A percentile compares a stretch with the other conserved stretches of the same genome.
Conservation (phyloP, 225 moss, liverwort and hornwort genomes). For the Polytrichum commune region DNA sequence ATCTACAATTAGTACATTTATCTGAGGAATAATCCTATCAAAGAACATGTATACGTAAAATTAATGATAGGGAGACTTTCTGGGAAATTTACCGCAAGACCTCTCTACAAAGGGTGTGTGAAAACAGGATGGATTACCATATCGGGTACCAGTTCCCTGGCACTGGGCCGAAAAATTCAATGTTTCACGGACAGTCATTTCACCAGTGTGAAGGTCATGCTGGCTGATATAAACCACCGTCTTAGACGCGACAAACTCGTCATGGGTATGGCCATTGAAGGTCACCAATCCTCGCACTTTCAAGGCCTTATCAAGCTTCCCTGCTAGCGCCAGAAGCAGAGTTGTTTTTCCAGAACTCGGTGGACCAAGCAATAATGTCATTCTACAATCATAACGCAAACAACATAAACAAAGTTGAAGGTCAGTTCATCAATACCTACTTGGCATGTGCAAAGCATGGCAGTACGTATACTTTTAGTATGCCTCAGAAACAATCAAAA, state of each 20-base stretch:
- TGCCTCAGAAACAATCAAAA: neutral
- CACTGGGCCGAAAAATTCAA: constrained; percentile 23
- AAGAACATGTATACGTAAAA: no score
- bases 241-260: constrained; percentile 21
- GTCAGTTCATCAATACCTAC: no score
- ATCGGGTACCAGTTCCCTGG: constrained; percentile 26
- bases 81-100: no score
- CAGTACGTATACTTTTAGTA: neutral
- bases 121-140: constrained; percentile 9
- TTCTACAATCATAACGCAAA: constrained; percentile 18
- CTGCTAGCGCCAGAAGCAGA: constrained; percentile 55
- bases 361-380: constrained; percentile 52
- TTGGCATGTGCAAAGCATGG: no score
- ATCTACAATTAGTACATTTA: neutral
- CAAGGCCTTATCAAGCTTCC: constrained; percentile 47
- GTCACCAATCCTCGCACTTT: constrained; percentile 27
- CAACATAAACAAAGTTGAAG: no score
- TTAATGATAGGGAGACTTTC: no score
- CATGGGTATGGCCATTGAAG: constrained; percentile 18
- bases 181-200: constrained; percentile 27
- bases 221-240: constrained; percentile 24
- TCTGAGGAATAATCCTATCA: neutral
- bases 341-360: constrained; percentile 67
- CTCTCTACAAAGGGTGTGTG: no score
- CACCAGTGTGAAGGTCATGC: constrained; percentile 20